Percentiles rank a stretch among this genome's conserved stretches.
Conservation (phyloP, 106 monocot genomes). For the Allium cepa region DNA sequence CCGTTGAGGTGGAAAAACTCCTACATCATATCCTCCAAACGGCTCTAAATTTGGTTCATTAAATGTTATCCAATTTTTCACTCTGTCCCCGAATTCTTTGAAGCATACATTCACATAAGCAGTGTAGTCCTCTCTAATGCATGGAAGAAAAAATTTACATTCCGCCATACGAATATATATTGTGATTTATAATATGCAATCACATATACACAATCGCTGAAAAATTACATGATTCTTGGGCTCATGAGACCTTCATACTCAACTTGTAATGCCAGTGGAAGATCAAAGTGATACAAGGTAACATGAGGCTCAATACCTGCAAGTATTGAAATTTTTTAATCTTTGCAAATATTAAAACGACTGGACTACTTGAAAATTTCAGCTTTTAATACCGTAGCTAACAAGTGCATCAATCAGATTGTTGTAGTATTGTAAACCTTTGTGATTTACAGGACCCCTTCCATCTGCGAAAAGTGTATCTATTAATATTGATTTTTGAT, state of each 20-base stretch:
- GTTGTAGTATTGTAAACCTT: constrained; percentile 33
- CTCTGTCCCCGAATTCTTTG: constrained; percentile 51
- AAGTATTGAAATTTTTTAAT: not conserved
- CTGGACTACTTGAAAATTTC: too few relatives aligned
- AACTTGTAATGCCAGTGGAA: constrained; percentile 6
- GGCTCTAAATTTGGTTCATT: constrained; percentile 47
- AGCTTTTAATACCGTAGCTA: constrained; percentile 13
- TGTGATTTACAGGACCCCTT: constrained; percentile 31
- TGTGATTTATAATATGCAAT: too few relatives aligned
- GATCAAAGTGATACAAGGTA: constrained; percentile 13
- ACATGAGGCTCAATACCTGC: constrained; percentile 28
- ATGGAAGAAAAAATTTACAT: not conserved
- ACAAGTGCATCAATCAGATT: constrained; percentile 41
- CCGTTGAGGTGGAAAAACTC: constrained; percentile 20
- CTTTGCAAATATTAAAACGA: too few relatives aligned
- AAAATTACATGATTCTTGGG: constrained; percentile 4
- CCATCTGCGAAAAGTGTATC: constrained; percentile 16
- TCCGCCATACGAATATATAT: too few relatives aligned
- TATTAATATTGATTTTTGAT: not conserved
- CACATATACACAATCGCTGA: too few relatives aligned
- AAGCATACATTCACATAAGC: constrained; percentile 52
- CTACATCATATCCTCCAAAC: constrained; percentile 18
- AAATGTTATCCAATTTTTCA: constrained; percentile 44
- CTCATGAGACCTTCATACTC: constrained; percentile 9
- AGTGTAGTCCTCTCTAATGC: constrained; percentile 43